Percentiles rank a stretch among this genome's conserved stretches.
Evolutionary conservation across 352 stramenopile species (phyloP).

Genomic region (Elongisporangium undulatum): DNA sequence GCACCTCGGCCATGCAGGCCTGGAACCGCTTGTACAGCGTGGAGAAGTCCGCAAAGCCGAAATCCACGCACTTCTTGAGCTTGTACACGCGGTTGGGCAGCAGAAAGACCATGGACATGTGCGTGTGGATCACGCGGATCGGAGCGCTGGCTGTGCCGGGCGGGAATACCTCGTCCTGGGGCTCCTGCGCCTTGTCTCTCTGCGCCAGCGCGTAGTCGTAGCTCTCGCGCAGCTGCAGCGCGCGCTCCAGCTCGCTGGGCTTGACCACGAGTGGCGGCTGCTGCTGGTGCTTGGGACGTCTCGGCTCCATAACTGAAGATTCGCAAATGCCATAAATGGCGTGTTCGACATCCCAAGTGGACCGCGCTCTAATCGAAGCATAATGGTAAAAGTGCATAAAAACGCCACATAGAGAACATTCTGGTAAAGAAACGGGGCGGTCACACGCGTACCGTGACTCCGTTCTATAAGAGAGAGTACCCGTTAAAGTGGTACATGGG

Average conservation of each 20-base stretch:
- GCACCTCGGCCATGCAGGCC: constrained; percentile 60
- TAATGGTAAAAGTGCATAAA: background rate
- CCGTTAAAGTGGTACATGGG: background rate
- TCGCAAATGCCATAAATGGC: background rate
- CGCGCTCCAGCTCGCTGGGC: constrained; percentile 35
- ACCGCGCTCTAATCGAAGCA: background rate
- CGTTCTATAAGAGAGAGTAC: background rate
- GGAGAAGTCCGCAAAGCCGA: constrained; percentile 70
- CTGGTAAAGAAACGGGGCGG: background rate
- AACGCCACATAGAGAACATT: background rate
- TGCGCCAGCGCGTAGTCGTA: constrained; percentile 22
- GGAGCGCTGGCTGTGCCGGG: background rate
- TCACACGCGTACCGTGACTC: background rate
- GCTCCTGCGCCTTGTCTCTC: background rate
- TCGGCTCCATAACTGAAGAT: constrained; percentile 38
- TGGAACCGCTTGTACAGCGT: constrained; percentile 73
- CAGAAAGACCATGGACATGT: constrained; percentile 74
- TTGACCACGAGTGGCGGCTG: constrained; percentile 41
- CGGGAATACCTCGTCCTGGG: constrained; percentile 18
- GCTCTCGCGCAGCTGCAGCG: constrained; percentile 22
- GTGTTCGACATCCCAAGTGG: background rate
- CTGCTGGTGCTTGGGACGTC: constrained; percentile 63
- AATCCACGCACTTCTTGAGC: constrained; percentile 72
- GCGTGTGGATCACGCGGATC: constrained; percentile 53
- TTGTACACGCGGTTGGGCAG: constrained; percentile 62